Percentiles rank a stretch among this genome's conserved stretches.
phyloP scores from a whole-genome alignment of 2,329 filamentous ascomycete genomes.

The Emergomyces africanus region DNA sequence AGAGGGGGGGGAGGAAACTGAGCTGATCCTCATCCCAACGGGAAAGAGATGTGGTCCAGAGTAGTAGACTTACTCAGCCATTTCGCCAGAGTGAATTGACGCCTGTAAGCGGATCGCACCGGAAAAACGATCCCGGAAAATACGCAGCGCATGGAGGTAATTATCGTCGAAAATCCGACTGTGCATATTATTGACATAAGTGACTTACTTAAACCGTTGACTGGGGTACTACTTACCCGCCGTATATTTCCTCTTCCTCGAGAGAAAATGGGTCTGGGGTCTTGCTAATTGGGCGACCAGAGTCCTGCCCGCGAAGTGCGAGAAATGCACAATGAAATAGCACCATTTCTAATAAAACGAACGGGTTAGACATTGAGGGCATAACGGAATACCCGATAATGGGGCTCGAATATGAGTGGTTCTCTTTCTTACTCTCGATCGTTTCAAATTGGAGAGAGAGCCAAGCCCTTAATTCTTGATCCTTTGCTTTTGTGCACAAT shows the following conservation, averaged over 20 bases:
- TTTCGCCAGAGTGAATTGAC: constrained; percentile 39
- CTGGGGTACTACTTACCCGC: constrained; percentile 27
- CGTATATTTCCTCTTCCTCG: constrained; percentile 36
- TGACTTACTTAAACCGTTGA: background rate
- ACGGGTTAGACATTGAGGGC: constrained; percentile 1
- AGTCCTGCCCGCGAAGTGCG: constrained; percentile 46
- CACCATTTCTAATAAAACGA: constrained; percentile 38
- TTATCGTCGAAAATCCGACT: constrained; percentile 41
- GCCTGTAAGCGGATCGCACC: constrained; percentile 44
- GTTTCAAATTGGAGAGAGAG: constrained; percentile 41
- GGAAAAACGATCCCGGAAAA: constrained; percentile 40
- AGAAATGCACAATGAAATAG: constrained; percentile 45
- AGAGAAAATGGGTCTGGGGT: constrained; percentile 40
- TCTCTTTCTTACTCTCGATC: constrained; percentile 36
- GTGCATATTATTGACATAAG: constrained; percentile 10
- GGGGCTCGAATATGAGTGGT: background rate
- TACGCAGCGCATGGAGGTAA: constrained; percentile 41
- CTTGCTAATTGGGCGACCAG: constrained; percentile 22
- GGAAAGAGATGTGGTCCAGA: background rate
- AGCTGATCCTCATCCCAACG: background rate
- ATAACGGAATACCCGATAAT: background rate
- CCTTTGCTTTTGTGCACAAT: constrained; percentile 23
- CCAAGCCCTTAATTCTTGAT: constrained; percentile 37
- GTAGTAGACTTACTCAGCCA: constrained; percentile 32
- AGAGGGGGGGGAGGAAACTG: background rate